Base-by-base conservation (phyloP, 177 flowering plant genomes). In the Vitis hybrid region DNA sequence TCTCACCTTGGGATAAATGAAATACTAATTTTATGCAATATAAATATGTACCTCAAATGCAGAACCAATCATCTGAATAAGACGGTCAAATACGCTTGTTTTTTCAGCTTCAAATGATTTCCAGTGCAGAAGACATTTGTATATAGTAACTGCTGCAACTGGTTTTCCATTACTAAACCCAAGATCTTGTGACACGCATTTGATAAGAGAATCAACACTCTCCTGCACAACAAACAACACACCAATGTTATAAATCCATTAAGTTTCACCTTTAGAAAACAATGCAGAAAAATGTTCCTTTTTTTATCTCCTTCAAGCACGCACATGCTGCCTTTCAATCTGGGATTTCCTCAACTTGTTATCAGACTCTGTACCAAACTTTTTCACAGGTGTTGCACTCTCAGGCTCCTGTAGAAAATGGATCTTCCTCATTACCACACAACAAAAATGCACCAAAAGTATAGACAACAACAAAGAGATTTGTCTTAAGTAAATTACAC, bases 81-180 rank as follows among this genome's bases (percentile, higher is more conserved):
- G 92, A 52, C 95, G 95, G 76, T 93, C 98, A 87, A 90, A 94
- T 21, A 92, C 92, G 80, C 86, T 94, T 18, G 98, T 96, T 76
- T 75, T 87, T 80, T 96, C 98, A 11, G 92, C 90, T 82, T 96
- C 98, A 85, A 96, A 94, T 17, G 87, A 91, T 76, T 79, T 91
- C 98, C 99, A 96, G 75, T 92, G 87, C 17, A 94, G 79, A 60
- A 96, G 97, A 76, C 97, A 93, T 80, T 84, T 96, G 82, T 91
- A 96, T 60, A 91, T 92, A 54, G 91, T 89, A 76, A 88, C 76
- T 74, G 98, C 97, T 67, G 97, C 97, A 81, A 92, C 89, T 11
- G 98, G 95, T 76, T 89, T 92, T 66, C 89, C 97, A 58, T 91
- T 86, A 84, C 88, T 86, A 76, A 87, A 96, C 18, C 99, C 99